Evolutionary conservation across 192 early-diverging fungal genomes (phyloP).

Genomic region (Helicostylum pulchrum): DNA sequence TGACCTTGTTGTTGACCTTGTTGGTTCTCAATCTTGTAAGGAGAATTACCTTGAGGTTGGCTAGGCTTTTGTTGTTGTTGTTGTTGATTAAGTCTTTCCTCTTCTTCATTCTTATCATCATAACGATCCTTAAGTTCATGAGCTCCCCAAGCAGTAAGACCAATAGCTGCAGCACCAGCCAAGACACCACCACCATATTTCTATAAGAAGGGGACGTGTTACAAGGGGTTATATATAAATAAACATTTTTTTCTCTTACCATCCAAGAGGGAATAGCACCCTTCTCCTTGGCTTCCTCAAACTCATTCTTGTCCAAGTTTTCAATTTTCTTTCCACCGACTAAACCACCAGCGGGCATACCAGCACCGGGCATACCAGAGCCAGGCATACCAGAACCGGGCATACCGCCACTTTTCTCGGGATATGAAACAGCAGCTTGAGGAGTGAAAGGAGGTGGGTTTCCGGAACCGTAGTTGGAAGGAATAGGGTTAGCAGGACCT

Average conservation of each 20-base stretch:
- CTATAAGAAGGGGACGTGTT: conserved; percentile 13
- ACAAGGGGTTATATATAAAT: neutral
- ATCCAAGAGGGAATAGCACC: conserved; percentile 29
- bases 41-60: neutral
- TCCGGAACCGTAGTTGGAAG: conserved; percentile 31
- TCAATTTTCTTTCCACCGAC: neutral
- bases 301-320: conserved; percentile 2
- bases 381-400: conserved; percentile 2
- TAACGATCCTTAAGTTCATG: conserved; percentile 36
- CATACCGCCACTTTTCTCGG: neutral
- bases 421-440: conserved; percentile 13
- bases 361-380: conserved; percentile 1
- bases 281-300: conserved; percentile 5
- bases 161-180: conserved; percentile 37
- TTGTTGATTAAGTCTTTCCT: conserved; percentile 5
- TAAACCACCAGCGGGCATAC: neutral
- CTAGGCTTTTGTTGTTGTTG: conserved; percentile 6
- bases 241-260: conserved; percentile 21
- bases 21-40: conserved; percentile 9
- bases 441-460: conserved; percentile 34
- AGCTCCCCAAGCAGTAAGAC: conserved; percentile 31
- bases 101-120: conserved; percentile 18
- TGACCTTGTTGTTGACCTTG: neutral
- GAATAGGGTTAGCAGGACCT: conserved; percentile 27
- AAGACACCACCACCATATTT: conserved; percentile 37